Conservation (phyloP, 1,284 basidiomycete genomes). For the Trichosporon sp. region DNA sequence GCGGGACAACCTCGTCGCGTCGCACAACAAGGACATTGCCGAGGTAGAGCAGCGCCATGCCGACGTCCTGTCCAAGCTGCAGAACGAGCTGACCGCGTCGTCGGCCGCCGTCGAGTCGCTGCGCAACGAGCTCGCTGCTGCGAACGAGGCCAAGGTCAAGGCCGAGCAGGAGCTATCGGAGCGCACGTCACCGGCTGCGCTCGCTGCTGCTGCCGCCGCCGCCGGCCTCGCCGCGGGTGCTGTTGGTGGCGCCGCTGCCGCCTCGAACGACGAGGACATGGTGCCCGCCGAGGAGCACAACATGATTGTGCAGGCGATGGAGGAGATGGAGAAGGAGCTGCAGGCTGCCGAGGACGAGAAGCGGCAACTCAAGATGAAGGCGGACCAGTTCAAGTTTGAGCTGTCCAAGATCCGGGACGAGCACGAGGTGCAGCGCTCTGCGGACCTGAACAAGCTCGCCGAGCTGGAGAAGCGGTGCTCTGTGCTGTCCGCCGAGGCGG, state of each 20-base stretch:
- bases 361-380: slow-evolving; percentile 44
- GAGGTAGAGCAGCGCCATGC: slow-evolving; percentile 25
- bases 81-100: slow-evolving; percentile 16
- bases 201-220: neutral
- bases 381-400: slow-evolving; percentile 44
- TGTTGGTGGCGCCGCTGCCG: neutral
- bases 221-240: neutral
- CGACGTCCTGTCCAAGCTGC: slow-evolving; percentile 15
- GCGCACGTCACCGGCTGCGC: neutral
- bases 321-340: slow-evolving; percentile 41
- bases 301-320: slow-evolving; percentile 32
- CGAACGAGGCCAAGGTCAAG: slow-evolving; percentile 16
- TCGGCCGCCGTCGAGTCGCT: slow-evolving; percentile 14
- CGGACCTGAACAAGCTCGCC: slow-evolving; percentile 29
- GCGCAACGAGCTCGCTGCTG: slow-evolving; percentile 15
- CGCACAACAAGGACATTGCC: slow-evolving; percentile 23
- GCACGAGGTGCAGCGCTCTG: slow-evolving; percentile 32
- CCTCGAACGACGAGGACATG: slow-evolving; percentile 14
- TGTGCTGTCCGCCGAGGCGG: slow-evolving; percentile 13
- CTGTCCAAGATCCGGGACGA: slow-evolving; percentile 41
- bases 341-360: slow-evolving; percentile 38
- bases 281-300: slow-evolving; percentile 24
- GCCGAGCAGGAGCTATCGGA: slow-evolving; percentile 20
- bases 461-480: slow-evolving; percentile 28
- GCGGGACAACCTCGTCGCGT: slow-evolving; percentile 23